Evolutionary conservation across 495 filamentous ascomycete species (phyloP).

Genomic region (Daldinia vernicosa): DNA sequence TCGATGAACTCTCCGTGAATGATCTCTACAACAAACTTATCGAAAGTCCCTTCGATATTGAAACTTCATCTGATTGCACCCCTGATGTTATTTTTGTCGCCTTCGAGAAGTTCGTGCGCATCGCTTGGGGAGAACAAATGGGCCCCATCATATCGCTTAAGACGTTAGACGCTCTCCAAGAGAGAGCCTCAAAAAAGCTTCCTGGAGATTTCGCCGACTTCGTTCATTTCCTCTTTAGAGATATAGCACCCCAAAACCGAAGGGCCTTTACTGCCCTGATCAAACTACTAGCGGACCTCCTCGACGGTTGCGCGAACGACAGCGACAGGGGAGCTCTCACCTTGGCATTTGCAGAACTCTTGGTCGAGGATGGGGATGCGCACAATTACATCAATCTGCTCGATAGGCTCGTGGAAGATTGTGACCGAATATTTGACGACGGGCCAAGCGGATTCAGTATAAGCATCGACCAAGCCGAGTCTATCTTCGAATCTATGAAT

Average conservation of each 20-base stretch:
- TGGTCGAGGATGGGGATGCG: constrained; percentile 79
- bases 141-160: constrained; percentile 77
- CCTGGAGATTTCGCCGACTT: constrained; percentile 86
- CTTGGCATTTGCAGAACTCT: constrained; percentile 86
- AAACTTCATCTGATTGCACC: constrained; percentile 76
- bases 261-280: constrained; percentile 86
- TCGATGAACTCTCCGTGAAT: constrained; percentile 82
- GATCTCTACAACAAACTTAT: constrained; percentile 90
- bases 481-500: constrained; percentile 58
- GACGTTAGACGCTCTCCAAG: constrained; percentile 73
- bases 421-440: constrained; percentile 85
- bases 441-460: constrained; percentile 56
- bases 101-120: constrained; percentile 91
- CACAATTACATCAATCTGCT: constrained; percentile 88
- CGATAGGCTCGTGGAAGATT: constrained; percentile 92
- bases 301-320: constrained; percentile 94
- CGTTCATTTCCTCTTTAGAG: constrained; percentile 76
- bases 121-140: constrained; percentile 89
- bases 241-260: constrained; percentile 91
- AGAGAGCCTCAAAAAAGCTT: constrained; percentile 75
- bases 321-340: constrained; percentile 91
- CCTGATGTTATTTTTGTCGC: constrained; percentile 92
- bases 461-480: constrained; percentile 44
- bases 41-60: constrained; percentile 78
- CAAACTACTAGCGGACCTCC: constrained; percentile 84